These are phyloP conservation scores for Breviolum minutum DNA, from an alignment of 73 alveolate species.

Conservation along the genomic window DNA sequence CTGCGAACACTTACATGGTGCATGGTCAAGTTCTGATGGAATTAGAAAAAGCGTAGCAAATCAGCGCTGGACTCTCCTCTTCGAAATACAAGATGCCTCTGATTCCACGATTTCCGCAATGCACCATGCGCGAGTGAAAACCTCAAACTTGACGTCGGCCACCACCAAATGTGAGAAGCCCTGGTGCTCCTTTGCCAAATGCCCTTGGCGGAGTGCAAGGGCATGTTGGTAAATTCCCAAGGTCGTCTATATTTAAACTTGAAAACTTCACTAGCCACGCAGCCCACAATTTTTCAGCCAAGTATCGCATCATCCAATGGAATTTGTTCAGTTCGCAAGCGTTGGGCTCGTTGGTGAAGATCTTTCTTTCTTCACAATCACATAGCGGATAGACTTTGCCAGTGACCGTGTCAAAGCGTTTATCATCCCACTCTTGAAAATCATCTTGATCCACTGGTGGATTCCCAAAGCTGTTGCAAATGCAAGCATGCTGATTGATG, in stretches of 20 bases:
- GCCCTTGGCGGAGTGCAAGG: neutral
- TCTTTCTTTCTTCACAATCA: neutral
- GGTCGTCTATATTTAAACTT: no score
- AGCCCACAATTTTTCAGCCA: neutral
- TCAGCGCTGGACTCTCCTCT: neutral
- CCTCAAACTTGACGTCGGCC: conserved; percentile 46
- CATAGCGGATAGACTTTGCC: conserved; percentile 23
- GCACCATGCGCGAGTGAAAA: conserved; percentile 71
- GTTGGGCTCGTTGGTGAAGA: conserved; percentile 35
- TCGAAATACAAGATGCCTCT: conserved; percentile 17
- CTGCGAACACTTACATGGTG: no score
- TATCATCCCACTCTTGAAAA: conserved; percentile 15
- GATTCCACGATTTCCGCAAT: conserved; percentile 81
- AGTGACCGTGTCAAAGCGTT: conserved; percentile 23
- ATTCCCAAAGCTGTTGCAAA: conserved; percentile 33
- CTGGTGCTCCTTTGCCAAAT: conserved; percentile 7
- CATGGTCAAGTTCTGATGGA: no score
- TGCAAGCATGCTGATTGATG: conserved; percentile 64
- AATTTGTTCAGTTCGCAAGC: conserved; percentile 62
- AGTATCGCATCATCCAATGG: conserved; percentile 57
- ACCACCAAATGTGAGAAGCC: conserved; percentile 67
- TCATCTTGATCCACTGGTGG: conserved; percentile 17
- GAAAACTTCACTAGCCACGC: no score
- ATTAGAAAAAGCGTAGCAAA: no score
- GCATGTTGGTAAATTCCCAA: no score